Evolutionary conservation across 225 moss, liverwort and hornwort species (phyloP).

Genomic region (Thuidium tamariscinum): DNA sequence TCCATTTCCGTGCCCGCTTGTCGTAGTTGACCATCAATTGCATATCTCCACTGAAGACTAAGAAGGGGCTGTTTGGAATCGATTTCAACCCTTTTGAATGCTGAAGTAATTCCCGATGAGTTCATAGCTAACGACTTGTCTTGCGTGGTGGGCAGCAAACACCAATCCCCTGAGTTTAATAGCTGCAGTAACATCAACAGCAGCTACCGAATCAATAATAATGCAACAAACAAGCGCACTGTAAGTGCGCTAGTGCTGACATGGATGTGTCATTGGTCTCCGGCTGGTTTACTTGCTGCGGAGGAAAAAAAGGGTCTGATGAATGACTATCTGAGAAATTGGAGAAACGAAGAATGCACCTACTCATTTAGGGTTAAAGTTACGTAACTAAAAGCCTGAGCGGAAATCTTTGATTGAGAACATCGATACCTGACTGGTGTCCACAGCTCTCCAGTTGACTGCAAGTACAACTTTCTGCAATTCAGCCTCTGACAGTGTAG

Average conservation of each 20-base stretch:
- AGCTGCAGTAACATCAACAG: conserved; percentile 18
- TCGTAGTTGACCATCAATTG: background rate
- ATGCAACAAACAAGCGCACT: background rate
- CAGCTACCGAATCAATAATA: background rate
- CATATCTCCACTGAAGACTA: conserved; percentile 27
- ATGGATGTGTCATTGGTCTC: background rate
- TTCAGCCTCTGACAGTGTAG: conserved; percentile 4
- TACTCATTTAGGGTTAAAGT: background rate
- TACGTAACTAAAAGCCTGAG: background rate
- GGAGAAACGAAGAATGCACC: background rate
- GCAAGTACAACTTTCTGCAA: conserved; percentile 31
- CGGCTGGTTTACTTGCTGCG: background rate
- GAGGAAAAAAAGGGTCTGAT: background rate
- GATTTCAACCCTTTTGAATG: conserved; percentile 8
- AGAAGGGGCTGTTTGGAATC: conserved; percentile 12
- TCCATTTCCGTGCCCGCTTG: conserved; percentile 4
- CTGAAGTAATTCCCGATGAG: background rate
- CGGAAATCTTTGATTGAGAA: background rate
- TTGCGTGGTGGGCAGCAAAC: conserved; percentile 17
- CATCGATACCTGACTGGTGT: conserved; percentile 30
- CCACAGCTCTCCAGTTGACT: conserved; percentile 26
- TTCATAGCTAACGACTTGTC: background rate
- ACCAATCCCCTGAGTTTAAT: conserved; percentile 34
- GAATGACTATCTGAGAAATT: background rate
- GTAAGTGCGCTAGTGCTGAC: background rate